Evolutionary conservation across 108 stramenopile genomes (phyloP).

Genomic region (Ochromonas danica): DNA sequence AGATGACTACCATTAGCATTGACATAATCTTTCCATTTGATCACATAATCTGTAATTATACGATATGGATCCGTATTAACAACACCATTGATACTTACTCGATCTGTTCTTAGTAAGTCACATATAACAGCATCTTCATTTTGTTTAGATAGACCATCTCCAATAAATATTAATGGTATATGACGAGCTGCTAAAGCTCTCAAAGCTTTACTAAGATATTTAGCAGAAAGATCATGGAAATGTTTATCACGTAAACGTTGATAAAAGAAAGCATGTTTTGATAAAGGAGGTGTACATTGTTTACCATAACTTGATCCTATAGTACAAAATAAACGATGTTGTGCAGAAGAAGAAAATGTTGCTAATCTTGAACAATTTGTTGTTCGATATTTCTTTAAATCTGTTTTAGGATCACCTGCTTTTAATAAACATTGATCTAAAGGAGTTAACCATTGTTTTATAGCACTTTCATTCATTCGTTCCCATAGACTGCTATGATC

Average conservation of each 20-base stretch:
- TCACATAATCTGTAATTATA: not conserved
- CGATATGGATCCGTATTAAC: not conserved
- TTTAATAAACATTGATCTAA: constrained; percentile 7
- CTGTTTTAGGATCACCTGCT: not conserved
- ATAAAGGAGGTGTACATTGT: constrained; percentile 7
- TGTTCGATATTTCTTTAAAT: not conserved
- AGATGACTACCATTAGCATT: not conserved
- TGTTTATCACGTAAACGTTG: not conserved
- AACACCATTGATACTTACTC: not conserved
- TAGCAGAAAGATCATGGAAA: not conserved
- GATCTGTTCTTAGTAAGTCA: constrained; percentile 27
- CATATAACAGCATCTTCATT: constrained; percentile 32
- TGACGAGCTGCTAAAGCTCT: not conserved
- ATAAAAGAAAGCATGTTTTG: not conserved
- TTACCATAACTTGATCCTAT: constrained; percentile 9
- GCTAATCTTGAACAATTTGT: not conserved
- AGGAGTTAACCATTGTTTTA: not conserved
- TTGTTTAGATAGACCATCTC: constrained; percentile 34
- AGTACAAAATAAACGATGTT: constrained; percentile 28
- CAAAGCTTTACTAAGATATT: not conserved
- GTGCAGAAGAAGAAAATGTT: not conserved
- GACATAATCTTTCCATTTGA: not conserved
- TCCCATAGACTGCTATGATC: not conserved
- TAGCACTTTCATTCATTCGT: constrained; percentile 5
- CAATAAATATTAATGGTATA: constrained; percentile 27